Evolutionary conservation across 768 basidiomycete genomes (phyloP), one percentile per base, ranked within the genome.

Genomic region (Psilocybe cyanescens): DNA sequence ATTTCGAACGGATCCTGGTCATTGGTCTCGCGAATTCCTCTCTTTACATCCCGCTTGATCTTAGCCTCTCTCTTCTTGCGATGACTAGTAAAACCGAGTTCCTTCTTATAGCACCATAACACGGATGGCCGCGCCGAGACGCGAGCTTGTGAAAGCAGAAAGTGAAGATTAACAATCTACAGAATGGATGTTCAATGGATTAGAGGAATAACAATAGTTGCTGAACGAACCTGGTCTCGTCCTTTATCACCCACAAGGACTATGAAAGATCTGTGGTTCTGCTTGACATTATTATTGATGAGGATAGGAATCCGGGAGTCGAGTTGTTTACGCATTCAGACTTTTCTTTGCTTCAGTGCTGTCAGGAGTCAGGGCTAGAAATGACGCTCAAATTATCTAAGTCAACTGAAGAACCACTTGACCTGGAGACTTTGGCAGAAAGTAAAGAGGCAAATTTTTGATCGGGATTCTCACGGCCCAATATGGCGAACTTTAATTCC

Each of bases 101-200:
- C 96, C 72, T 98, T 99, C 79, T 97, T 99, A 82, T 99, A 99
- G 68, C 95, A 97, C 97, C 97, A 99, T 62, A 99, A 77, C 1
- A 97, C 95, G 6, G 91, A 93, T 1, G 95, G 95, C 14, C 95
- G 82, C 3, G 94, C 91, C 19, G 93, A 95, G 2, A 95, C 88
- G 57, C 91, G 84, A 12, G 92, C 91, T 73, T 98, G 96, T 0
- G 95, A 95, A 16, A 99, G 85, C 49, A 99, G 73, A 74, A 92
- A 99, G 75, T 99, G 97, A 30, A 99, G 81, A 74, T 99, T 99
- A 57, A 98, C 96, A 54, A 97, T 86, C 88, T 95, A 68, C 24
- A 59, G 48, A 48, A 16, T 9, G 31, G 48, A 33, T 51, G 17
- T 30, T 39, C 60, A 24, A 55, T 12, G 29, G 30, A 24, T 46